Percentiles rank a stretch among this genome's conserved stretches.
These are phyloP conservation scores for Cordyceps pruinosa DNA, from an alignment of 2,329 filamentous ascomycete genomes.

Conservation along the genomic window DNA sequence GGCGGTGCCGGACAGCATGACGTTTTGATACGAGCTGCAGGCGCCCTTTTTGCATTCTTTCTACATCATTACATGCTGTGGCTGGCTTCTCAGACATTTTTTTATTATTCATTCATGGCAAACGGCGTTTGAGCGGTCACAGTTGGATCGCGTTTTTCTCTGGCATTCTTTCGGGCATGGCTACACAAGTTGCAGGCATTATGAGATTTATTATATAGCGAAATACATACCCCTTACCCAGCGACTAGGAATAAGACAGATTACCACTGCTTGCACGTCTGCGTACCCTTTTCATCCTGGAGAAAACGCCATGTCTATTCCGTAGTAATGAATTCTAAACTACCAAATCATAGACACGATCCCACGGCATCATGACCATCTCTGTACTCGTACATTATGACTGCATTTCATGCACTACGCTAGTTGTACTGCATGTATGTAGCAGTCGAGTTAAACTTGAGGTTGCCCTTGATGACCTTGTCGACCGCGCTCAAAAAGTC, in stretches of 20 bases:
- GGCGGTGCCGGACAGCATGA: slow-evolving; percentile 16
- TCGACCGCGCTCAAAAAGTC: slow-evolving; percentile 96
- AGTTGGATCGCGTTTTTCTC: neutral
- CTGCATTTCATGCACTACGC: slow-evolving; percentile 21
- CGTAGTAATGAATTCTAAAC: neutral
- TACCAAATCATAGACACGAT: slow-evolving; percentile 9
- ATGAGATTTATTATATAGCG: neutral
- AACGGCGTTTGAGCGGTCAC: neutral
- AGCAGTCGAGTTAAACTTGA: slow-evolving; percentile 98
- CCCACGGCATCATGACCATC: slow-evolving; percentile 18
- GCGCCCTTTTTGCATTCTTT: neutral
- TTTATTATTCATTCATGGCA: neutral
- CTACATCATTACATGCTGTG: neutral
- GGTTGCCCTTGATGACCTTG: slow-evolving; percentile 98
- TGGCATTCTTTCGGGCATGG: neutral
- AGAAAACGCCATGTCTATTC: slow-evolving; percentile 8
- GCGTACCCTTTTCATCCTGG: too few species aligned
- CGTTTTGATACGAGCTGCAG: neutral
- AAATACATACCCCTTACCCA: neutral
- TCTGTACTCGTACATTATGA: slow-evolving; percentile 29
- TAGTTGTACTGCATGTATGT: slow-evolving; percentile 99
- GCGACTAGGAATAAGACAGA: neutral
- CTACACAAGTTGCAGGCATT: neutral
- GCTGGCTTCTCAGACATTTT: neutral
- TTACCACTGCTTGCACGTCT: neutral